These are phyloP conservation scores for Hebeloma cylindrosporum DNA, from an alignment of 768 basidiomycete genomes.

Conservation along the genomic window DNA sequence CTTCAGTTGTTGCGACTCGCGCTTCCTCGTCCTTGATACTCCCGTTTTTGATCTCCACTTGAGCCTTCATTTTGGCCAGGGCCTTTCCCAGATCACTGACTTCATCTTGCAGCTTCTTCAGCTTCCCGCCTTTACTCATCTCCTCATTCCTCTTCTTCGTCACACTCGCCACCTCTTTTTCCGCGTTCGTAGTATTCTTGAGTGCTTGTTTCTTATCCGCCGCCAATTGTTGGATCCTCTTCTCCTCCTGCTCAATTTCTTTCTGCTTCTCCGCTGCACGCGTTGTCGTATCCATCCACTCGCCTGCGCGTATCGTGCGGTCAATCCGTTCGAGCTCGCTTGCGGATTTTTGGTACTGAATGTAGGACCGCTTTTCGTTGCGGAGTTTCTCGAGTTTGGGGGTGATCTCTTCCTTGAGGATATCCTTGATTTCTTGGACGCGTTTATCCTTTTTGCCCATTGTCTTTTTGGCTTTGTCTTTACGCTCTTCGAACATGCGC, in stretches of 20 bases:
- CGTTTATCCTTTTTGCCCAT: conserved; percentile 98
- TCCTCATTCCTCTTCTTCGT: conserved; percentile 81
- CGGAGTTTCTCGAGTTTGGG: conserved; percentile 93
- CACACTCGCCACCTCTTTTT: conserved; percentile 66
- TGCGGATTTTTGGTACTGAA: conserved; percentile 87
- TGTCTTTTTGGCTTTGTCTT: conserved; percentile 93
- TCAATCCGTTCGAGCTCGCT: conserved; percentile 86
- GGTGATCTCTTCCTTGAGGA: conserved; percentile 86
- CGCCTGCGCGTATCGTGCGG: conserved; percentile 81
- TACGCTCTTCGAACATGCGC: conserved; percentile 98
- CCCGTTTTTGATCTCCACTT: conserved; percentile 77
- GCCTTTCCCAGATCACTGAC: conserved; percentile 77
- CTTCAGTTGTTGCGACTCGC: conserved; percentile 49
- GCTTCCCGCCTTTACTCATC: conserved; percentile 88
- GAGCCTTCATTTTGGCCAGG: conserved; percentile 79
- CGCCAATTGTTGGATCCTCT: conserved; percentile 51
- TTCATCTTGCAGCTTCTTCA: conserved; percentile 81
- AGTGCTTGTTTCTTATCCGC: conserved; percentile 39
- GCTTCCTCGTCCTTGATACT: conserved; percentile 79
- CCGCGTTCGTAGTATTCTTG: conserved; percentile 58
- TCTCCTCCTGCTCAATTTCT: conserved; percentile 53
- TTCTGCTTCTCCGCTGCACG: conserved; percentile 39
- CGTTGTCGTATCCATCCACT: no score
- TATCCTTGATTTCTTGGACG: conserved; percentile 80
- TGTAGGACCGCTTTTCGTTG: conserved; percentile 81